Evolutionary conservation across 75 land plant genomes (phyloP), one percentile per base, ranked within the genome.

Genomic region (Pinus taeda): DNA sequence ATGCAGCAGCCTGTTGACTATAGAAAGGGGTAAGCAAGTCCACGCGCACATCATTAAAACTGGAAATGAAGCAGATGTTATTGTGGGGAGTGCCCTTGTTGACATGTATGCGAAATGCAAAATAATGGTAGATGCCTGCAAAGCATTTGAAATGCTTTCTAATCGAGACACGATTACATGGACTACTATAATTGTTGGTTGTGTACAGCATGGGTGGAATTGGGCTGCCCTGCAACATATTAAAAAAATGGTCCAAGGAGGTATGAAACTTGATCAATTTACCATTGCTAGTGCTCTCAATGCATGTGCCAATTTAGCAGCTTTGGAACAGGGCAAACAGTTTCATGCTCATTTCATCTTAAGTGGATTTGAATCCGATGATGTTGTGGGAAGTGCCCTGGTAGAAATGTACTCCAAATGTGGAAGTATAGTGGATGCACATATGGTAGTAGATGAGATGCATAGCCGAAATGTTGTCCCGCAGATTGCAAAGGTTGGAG

Each of bases 91-190:
- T 66, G 83, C 90, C 71, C 77, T 90, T 8, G 80, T 87, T 73
- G 89, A 87, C 59, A 87, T 84, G 85, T 90, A 89, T 73, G 76
- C 82, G 1, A 86, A 86, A 81, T 84, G 88, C 62, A 88, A 88
- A 29, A 9, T 66, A 36, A 63, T 86, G 17, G 88, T 81, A 69
- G 53, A 64, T 65, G 78, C 88, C 0, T 55, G 82, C 13, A 57
- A 74, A 26, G 18, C 83, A 5, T 87, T 87, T 57, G 60, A 80
- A 77, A 63, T 66, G 33, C 82, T 90, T 82, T 49, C 63, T 12
- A 39, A 64, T 42, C 80, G 77, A 79, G 87, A 87, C 65, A 79
- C 73, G 29, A 79, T 90, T 17, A 84, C 87, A 33, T 87, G 89
- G 87, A 87, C 82, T 74, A 71, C 75, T 12, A 81, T 85, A 81